phyloP scores from a whole-genome alignment of 129 eudicot species.

The Chrysanthemum lavandulifolium region DNA sequence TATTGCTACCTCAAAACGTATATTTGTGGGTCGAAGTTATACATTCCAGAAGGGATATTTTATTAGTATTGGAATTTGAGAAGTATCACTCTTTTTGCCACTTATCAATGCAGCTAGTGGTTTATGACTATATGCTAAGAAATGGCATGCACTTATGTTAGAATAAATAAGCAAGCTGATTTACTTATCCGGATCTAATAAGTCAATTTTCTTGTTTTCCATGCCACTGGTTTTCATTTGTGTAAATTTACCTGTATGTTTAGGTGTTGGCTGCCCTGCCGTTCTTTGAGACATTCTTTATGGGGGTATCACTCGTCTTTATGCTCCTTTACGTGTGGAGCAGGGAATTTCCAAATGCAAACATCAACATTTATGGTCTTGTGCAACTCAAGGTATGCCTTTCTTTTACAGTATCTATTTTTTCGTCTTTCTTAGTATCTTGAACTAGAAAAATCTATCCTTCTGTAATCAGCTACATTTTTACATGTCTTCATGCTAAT shows the following conservation, averaged over 20 bases:
- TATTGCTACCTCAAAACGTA: too few species aligned
- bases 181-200: too few species aligned
- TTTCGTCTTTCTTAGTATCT: background rate
- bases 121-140: background rate
- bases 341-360: constrained; percentile 77
- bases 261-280: constrained; percentile 69
- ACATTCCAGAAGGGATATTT: background rate
- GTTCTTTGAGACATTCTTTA: constrained; percentile 41
- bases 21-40: too few species aligned
- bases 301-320: constrained; percentile 76
- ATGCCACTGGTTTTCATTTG: background rate
- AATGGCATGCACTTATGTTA: background rate
- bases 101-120: background rate
- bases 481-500: background rate
- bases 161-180: background rate
- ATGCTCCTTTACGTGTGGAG: constrained; percentile 94
- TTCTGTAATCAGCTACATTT: background rate
- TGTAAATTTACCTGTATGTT: background rate
- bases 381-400: constrained; percentile 59
- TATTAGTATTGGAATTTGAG: background rate
- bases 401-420: background rate
- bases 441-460: background rate
- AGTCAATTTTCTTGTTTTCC: background rate
- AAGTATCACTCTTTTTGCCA: too few species aligned
- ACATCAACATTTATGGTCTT: constrained; percentile 73